Conservation (phyloP, 768 basidiomycete genomes). For the Cystofilobasidium ferigula region DNA sequence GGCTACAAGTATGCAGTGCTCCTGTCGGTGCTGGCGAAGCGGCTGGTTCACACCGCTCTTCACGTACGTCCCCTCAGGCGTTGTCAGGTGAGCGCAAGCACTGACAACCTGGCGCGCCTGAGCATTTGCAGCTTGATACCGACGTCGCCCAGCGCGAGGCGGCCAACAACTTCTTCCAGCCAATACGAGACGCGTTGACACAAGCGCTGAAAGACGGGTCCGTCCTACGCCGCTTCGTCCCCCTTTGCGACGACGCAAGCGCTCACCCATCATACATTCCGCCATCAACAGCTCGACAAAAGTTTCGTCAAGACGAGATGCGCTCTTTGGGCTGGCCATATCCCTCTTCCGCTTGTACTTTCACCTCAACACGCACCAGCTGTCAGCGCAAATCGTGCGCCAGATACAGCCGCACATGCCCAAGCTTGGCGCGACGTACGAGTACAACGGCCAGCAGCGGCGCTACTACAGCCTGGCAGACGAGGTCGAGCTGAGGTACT, state of each 20-base stretch:
- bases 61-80: background rate
- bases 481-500: constrained; percentile 20
- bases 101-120: background rate
- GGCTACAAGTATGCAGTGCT: constrained; percentile 17
- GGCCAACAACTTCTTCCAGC: constrained; percentile 4
- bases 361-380: constrained; percentile 16
- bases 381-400: constrained; percentile 21
- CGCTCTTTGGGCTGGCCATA: constrained; percentile 13
- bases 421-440: background rate
- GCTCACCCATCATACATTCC: background rate
- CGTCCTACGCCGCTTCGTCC: background rate
- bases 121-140: background rate
- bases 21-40: constrained; percentile 9
- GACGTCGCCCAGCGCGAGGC: background rate
- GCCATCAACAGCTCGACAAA: background rate
- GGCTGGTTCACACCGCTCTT: background rate
- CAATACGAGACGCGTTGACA: constrained; percentile 15
- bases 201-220: constrained; percentile 16
- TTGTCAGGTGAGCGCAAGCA: background rate
- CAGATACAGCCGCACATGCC: constrained; percentile 16
- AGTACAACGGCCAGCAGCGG: background rate
- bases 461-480: constrained; percentile 5
- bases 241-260: background rate
- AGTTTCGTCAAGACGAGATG: background rate
- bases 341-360: constrained; percentile 18